phyloP scores from a whole-genome alignment of 164 flowering plant genomes.

The Stephania japonica region DNA sequence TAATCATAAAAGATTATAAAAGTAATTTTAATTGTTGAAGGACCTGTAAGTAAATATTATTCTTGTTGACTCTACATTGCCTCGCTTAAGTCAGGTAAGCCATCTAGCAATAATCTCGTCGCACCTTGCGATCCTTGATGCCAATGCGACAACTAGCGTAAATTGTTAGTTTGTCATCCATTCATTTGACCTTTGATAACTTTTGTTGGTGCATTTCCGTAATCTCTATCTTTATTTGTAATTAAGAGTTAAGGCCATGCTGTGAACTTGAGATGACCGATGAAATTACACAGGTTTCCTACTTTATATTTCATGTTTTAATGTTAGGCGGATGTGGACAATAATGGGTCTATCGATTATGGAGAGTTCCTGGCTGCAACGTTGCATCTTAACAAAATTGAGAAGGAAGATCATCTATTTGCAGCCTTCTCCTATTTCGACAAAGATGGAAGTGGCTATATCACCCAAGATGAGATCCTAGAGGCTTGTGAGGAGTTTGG shows the following conservation, averaged over 20 bases:
- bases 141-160: too few species aligned
- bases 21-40: too few species aligned
- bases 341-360: constrained; percentile 69
- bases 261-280: too few species aligned
- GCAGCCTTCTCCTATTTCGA: constrained; percentile 79
- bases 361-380: constrained; percentile 82
- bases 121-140: too few species aligned
- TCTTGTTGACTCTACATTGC: too few species aligned
- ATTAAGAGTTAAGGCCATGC: too few species aligned
- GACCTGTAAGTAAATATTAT: too few species aligned
- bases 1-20: too few species aligned
- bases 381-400: constrained; percentile 55
- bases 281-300: not conserved
- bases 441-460: constrained; percentile 81
- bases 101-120: too few species aligned
- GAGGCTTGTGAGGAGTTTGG: constrained; percentile 76
- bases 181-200: not conserved
- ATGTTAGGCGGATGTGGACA: constrained; percentile 73
- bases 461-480: constrained; percentile 73
- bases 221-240: not conserved
- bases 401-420: constrained; percentile 60
- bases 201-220: not conserved
- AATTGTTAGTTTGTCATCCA: too few species aligned
- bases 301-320: constrained; percentile 1
- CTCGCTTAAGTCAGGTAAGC: too few species aligned